Conservation (phyloP, 345 rosid species). For the Geranium brycei region DNA sequence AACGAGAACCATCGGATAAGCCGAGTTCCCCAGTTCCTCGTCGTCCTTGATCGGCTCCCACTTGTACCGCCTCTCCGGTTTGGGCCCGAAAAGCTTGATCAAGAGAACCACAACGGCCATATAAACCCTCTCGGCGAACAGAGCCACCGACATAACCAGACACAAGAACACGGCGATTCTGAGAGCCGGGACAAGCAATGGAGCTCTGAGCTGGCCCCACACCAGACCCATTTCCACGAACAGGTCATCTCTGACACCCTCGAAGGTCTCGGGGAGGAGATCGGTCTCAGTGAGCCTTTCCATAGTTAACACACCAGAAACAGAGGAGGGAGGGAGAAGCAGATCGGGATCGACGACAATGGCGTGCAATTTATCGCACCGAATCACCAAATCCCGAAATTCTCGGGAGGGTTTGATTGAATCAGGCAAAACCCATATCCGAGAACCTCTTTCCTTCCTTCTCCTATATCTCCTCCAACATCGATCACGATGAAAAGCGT, state of each 20-base stretch:
- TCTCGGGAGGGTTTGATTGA: too few relatives aligned
- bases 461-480: too few relatives aligned
- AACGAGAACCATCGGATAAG: conserved; percentile 77
- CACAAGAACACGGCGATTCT: conserved; percentile 50
- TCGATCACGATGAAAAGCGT: too few relatives aligned
- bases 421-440: too few relatives aligned
- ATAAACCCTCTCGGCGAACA: conserved; percentile 73
- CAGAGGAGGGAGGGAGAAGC: conserved; percentile 7
- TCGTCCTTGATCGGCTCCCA: conserved; percentile 85
- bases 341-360: neutral
- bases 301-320: conserved; percentile 15
- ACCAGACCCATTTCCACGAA: conserved; percentile 35
- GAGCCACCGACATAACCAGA: conserved; percentile 76
- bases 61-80: conserved; percentile 68
- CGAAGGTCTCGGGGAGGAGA: conserved; percentile 33
- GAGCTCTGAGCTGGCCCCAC: conserved; percentile 66
- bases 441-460: too few relatives aligned
- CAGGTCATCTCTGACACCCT: conserved; percentile 41
- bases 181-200: conserved; percentile 68
- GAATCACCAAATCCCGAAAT: too few relatives aligned
- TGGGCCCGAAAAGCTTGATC: conserved; percentile 63
- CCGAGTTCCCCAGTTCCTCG: conserved; percentile 64
- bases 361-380: too few relatives aligned
- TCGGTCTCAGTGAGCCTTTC: conserved; percentile 24
- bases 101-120: conserved; percentile 63